These are phyloP conservation scores for Sporothrix protearum DNA, from an alignment of 2,329 filamentous ascomycete species.

Conservation along the genomic window DNA sequence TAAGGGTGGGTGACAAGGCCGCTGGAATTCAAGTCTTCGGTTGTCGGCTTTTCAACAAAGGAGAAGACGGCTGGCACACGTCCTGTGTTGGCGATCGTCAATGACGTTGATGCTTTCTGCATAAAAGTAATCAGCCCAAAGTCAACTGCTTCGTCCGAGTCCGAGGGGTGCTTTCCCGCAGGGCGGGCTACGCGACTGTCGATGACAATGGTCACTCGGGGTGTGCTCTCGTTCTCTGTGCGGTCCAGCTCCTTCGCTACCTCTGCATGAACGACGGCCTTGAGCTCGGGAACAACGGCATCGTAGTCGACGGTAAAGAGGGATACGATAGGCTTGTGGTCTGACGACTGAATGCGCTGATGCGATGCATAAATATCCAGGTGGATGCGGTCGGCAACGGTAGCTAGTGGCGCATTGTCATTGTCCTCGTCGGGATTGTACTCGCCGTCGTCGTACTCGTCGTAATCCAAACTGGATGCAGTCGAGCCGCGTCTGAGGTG, in stretches of 20 bases:
- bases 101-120: slow-evolving; percentile 58
- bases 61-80: slow-evolving; percentile 73
- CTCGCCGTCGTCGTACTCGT: slow-evolving; percentile 56
- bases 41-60: slow-evolving; percentile 69
- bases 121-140: slow-evolving; percentile 74
- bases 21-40: slow-evolving; percentile 40
- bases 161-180: neutral
- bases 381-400: slow-evolving; percentile 50
- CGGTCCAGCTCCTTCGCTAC: slow-evolving; percentile 85
- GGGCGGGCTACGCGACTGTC: slow-evolving; percentile 52
- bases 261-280: slow-evolving; percentile 78
- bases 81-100: slow-evolving; percentile 92
- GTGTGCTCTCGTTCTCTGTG: slow-evolving; percentile 51
- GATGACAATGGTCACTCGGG: slow-evolving; percentile 54
- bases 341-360: slow-evolving; percentile 84
- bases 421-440: slow-evolving; percentile 40
- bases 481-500: slow-evolving; percentile 27
- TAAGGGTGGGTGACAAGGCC: slow-evolving; percentile 37
- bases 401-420: slow-evolving; percentile 33
- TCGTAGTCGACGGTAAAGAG: slow-evolving; percentile 83
- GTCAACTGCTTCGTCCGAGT: slow-evolving; percentile 51
- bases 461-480: slow-evolving; percentile 50
- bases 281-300: slow-evolving; percentile 78
- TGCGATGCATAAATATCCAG: slow-evolving; percentile 76
- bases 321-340: slow-evolving; percentile 88